phyloP scores from a whole-genome alignment of 805 yeast species.

The Clavispora santaluciae region DNA sequence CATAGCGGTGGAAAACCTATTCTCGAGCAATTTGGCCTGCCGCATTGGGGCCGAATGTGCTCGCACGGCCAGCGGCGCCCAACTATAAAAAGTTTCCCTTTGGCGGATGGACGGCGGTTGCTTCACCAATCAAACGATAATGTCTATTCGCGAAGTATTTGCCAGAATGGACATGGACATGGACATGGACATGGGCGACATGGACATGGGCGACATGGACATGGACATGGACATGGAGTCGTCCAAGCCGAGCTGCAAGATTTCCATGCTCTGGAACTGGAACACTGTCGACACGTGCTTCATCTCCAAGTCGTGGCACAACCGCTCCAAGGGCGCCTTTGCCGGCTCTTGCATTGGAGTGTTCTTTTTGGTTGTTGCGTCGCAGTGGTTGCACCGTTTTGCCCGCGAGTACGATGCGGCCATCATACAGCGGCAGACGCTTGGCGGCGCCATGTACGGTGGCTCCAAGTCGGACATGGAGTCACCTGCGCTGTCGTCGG shows the following conservation, averaged over 20 bases:
- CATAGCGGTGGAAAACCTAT: background rate
- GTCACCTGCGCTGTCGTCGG: background rate
- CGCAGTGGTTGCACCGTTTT: slow-evolving; percentile 54
- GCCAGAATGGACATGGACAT: slow-evolving; percentile 4
- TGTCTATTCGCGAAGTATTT: background rate
- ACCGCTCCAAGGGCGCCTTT: slow-evolving; percentile 52
- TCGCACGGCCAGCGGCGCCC: background rate
- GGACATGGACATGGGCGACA: slow-evolving; percentile 7
- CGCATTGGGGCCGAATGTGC: background rate
- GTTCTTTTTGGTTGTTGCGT: slow-evolving; percentile 50
- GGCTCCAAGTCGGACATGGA: background rate
- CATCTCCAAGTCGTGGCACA: slow-evolving; percentile 60
- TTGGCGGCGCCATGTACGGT: background rate
- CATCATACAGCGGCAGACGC: slow-evolving; percentile 17
- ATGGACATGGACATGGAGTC: slow-evolving; percentile 7
- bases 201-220: too few species aligned
- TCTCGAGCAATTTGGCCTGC: background rate
- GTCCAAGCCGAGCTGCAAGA: slow-evolving; percentile 21
- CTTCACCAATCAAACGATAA: too few species aligned
- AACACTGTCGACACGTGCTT: slow-evolving; percentile 63
- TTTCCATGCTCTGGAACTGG: slow-evolving; percentile 72
- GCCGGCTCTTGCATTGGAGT: slow-evolving; percentile 77
- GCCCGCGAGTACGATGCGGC: slow-evolving; percentile 49
- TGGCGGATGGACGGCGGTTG: too few species aligned
- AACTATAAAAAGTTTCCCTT: too few species aligned